phyloP scores from a whole-genome alignment of 1,139 yeast genomes.

The Saccharomyces hybrid region DNA sequence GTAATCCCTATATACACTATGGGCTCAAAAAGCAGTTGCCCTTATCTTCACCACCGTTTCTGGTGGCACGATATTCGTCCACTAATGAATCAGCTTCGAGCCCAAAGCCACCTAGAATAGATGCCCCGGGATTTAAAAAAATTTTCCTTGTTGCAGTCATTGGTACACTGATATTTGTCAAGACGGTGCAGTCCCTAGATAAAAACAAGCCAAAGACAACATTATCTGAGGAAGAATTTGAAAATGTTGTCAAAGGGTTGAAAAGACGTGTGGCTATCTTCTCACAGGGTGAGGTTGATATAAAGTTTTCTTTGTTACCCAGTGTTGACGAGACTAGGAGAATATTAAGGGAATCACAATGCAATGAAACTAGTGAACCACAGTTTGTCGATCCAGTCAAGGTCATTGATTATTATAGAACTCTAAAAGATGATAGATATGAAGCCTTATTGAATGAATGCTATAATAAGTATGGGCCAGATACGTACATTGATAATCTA shows the following conservation, averaged over 20 bases:
- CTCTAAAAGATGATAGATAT: conserved; percentile 35
- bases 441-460: conserved; percentile 34
- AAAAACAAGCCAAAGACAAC: conserved; percentile 47
- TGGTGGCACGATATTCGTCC: not conserved
- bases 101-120: not conserved
- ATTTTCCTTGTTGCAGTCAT: conserved; percentile 43
- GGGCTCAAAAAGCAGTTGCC: not conserved
- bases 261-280: conserved; percentile 48
- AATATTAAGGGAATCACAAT: not conserved
- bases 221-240: conserved; percentile 57
- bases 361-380: not conserved
- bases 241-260: conserved; percentile 42
- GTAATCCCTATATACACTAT: not conserved
- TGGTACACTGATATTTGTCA: conserved; percentile 47
- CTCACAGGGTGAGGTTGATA: conserved; percentile 13
- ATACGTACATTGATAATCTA: conserved; percentile 32
- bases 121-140: conserved; percentile 41
- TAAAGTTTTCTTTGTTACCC: conserved; percentile 9
- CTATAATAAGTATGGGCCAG: conserved; percentile 19
- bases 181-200: conserved; percentile 47
- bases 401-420: conserved; percentile 1
- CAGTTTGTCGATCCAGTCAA: conserved; percentile 5
- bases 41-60: not conserved
- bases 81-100: not conserved
- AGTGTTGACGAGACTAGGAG: not conserved